A percentile compares a stretch with the other conserved stretches of the same genome.
Evolutionary conservation across 225 moss, liverwort and hornwort genomes (phyloP).

Genomic region (Ulota crispa): DNA sequence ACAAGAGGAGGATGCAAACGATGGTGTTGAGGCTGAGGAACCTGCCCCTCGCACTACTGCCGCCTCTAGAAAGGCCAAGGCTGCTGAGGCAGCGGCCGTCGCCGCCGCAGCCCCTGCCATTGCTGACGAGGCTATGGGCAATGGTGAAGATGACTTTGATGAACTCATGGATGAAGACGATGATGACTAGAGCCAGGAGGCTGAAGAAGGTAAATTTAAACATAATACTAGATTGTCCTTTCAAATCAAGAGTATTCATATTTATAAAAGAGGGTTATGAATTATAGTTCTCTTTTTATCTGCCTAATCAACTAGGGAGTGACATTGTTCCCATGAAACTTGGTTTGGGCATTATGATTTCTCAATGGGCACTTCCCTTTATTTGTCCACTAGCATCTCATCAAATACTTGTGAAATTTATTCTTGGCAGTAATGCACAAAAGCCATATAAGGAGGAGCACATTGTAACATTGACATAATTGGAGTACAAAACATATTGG

Average conservation of each 20-base stretch:
- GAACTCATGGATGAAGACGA: constrained; percentile 82
- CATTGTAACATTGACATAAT: no score
- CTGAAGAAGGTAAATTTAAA: not conserved
- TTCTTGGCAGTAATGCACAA: no score
- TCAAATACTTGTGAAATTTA: no score
- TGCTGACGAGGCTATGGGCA: constrained; percentile 41
- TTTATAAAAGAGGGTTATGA: not conserved
- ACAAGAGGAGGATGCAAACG: constrained; percentile 97
- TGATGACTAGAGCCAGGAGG: constrained; percentile 37
- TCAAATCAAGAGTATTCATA: not conserved
- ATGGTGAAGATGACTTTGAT: constrained; percentile 62
- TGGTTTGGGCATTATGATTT: not conserved
- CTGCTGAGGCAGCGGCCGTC: constrained; percentile 25
- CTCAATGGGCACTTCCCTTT: not conserved
- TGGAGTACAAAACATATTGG: no score
- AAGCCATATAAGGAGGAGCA: no score
- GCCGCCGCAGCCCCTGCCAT: constrained; percentile 10
- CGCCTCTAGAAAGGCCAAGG: constrained; percentile 43
- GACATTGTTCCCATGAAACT: not conserved
- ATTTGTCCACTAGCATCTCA: not conserved
- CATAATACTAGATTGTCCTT: not conserved
- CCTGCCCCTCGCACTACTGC: constrained; percentile 34
- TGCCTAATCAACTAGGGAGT: not conserved
- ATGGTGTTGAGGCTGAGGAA: constrained; percentile 74
- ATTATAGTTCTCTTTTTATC: not conserved